Evolutionary conservation across 2,329 filamentous ascomycete species (phyloP).

Genomic region (Aschersonia sp.): DNA sequence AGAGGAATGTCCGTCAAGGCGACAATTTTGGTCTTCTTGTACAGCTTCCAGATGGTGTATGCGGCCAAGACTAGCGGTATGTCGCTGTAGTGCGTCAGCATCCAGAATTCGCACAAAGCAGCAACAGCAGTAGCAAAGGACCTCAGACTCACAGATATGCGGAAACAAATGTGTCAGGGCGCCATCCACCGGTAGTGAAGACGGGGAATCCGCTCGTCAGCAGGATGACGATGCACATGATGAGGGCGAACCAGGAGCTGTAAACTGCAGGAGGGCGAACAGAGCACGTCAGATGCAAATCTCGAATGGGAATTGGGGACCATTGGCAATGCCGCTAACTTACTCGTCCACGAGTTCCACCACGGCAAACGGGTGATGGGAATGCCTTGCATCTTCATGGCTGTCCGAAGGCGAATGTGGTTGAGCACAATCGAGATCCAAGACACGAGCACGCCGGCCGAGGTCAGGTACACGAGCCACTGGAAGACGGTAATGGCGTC

Average conservation of each 20-base stretch:
- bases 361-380: constrained; percentile 37
- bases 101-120: neutral
- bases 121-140: neutral
- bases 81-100: constrained; percentile 25
- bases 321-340: constrained; percentile 10
- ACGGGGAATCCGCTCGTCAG: constrained; percentile 55
- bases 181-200: constrained; percentile 46
- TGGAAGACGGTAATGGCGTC: constrained; percentile 48
- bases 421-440: constrained; percentile 48
- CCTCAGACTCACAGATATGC: constrained; percentile 39
- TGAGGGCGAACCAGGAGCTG: constrained; percentile 43
- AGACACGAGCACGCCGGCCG: constrained; percentile 46
- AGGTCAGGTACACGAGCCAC: constrained; percentile 48
- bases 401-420: constrained; percentile 40
- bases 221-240: constrained; percentile 48
- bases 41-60: constrained; percentile 49
- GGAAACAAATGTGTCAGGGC: constrained; percentile 40
- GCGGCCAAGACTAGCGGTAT: constrained; percentile 42
- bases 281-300: neutral
- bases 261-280: constrained; percentile 27
- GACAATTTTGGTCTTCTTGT: constrained; percentile 44
- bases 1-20: constrained; percentile 36
- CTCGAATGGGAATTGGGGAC: neutral
- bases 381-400: constrained; percentile 40
- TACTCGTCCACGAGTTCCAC: constrained; percentile 48